These are phyloP conservation scores for Colletotrichum tropicale DNA, from an alignment of 2,329 filamentous ascomycete species.

Conservation along the genomic window DNA sequence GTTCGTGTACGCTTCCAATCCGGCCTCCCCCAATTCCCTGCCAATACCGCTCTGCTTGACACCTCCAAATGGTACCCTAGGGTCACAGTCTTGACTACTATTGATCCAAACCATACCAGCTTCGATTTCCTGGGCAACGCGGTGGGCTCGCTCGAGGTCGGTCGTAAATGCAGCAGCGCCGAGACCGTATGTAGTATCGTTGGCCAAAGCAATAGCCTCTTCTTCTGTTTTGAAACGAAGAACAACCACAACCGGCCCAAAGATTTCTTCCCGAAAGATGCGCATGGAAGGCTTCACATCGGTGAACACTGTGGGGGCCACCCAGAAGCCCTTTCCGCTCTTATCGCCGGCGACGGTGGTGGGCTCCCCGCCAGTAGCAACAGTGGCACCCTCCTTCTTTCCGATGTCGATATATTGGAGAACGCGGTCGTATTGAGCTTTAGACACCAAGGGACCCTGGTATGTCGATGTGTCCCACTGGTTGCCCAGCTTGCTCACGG, in stretches of 20 bases:
- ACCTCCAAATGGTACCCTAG: slow-evolving; percentile 48
- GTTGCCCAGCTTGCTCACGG: slow-evolving; percentile 47
- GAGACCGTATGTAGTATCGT: slow-evolving; percentile 64
- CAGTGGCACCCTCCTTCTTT: slow-evolving; percentile 70
- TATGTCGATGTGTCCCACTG: slow-evolving; percentile 72
- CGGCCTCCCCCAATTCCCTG: not conserved
- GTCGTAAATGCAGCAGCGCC: slow-evolving; percentile 66
- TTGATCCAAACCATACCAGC: slow-evolving; percentile 63
- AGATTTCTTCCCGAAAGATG: slow-evolving; percentile 51
- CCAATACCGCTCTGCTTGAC: slow-evolving; percentile 39
- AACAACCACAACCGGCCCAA: slow-evolving; percentile 48
- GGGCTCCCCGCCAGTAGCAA: slow-evolving; percentile 63
- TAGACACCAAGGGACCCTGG: slow-evolving; percentile 77
- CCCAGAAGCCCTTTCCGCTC: slow-evolving; percentile 41
- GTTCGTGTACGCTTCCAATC: not conserved
- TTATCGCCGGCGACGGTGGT: slow-evolving; percentile 34
- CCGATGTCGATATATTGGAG: slow-evolving; percentile 72
- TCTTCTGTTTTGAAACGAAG: not conserved
- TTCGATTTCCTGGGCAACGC: slow-evolving; percentile 60
- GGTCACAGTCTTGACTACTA: slow-evolving; percentile 47
- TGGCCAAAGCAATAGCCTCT: slow-evolving; percentile 34
- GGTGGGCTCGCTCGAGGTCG: slow-evolving; percentile 55
- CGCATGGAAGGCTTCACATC: slow-evolving; percentile 43
- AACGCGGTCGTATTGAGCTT: slow-evolving; percentile 72
- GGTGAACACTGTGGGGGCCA: slow-evolving; percentile 50